Evolutionary conservation across 805 yeast genomes (phyloP), one percentile per base, ranked within the genome.

Genomic region (Kodamaea fukazawae): DNA sequence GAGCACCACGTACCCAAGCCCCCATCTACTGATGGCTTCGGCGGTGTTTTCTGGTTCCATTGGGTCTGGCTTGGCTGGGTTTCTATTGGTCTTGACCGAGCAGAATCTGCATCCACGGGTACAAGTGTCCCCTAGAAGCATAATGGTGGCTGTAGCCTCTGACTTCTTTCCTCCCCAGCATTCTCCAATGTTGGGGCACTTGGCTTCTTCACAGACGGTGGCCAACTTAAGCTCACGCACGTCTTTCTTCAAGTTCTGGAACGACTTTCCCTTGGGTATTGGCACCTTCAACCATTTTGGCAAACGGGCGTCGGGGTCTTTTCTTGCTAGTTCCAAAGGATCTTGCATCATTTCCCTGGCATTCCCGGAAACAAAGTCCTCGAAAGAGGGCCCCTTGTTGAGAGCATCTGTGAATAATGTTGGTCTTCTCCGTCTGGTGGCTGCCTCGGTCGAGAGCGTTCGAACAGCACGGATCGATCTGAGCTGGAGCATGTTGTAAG

Each of bases 21-120:
- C 98, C 99, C 99, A 93, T 64, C 96, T 81, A 30, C 87, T 80
- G 43, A 93, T 89, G 22, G 99, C 99, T 53, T 86, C 96, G 0
- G 98, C 98, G 0, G 99, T 95, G 55, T 93, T 88, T 57, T 87
- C 96, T 1, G 99, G 99, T 63, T 93, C 99, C 72, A 75, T 80
- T 14, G 97, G 96, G 66, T 93, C 99, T 6, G 95, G 83, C 7
- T 89, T 79, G 1, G 83, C 80, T 1, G 99, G 99, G 1, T 67
- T 67, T 55, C 99, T 76, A 60, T 81, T 82, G 1, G 99, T 93
- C 63, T 93, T 93, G 34, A 93, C 99, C 1, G 96, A 86, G 61
- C 99, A 93, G 66, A 93, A 93, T 47, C 99, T 75, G 60, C 99
- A 93, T n/a, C 99, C 99, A 66, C 99, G 76, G 1, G 99, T 93